A percentile compares a stretch with the other conserved stretches of the same genome.
These are phyloP conservation scores for Penicillium cinerascens DNA, from an alignment of 495 filamentous ascomycete species.

Conservation along the genomic window DNA sequence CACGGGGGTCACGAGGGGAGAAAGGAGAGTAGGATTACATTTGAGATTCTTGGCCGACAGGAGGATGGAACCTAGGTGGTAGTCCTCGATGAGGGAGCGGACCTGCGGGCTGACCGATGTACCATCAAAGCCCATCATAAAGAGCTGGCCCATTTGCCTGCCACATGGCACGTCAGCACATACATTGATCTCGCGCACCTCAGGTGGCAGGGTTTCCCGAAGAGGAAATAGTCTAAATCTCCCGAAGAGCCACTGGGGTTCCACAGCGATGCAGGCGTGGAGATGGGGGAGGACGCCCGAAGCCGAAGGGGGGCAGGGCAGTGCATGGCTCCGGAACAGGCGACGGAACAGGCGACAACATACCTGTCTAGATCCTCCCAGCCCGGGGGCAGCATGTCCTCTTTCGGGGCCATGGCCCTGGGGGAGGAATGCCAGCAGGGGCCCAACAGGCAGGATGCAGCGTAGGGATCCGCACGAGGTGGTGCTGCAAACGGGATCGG, in stretches of 20 bases:
- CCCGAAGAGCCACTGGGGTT: slow-evolving; percentile 14
- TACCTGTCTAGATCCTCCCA: slow-evolving; percentile 51
- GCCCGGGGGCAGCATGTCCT: slow-evolving; percentile 47
- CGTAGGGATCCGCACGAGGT: slow-evolving; percentile 3
- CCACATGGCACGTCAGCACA: slow-evolving; percentile 20
- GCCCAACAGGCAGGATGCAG: slow-evolving; percentile 8
- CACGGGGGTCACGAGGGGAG: slow-evolving; percentile 1
- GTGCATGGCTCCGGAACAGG: slow-evolving; percentile 10
- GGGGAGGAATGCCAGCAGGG: slow-evolving; percentile 37
- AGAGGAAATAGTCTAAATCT: slow-evolving; percentile 18
- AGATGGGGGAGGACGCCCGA: slow-evolving; percentile 1
- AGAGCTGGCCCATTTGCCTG: slow-evolving; percentile 76
- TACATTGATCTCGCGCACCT: slow-evolving; percentile 29
- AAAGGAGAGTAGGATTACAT: slow-evolving; percentile 49
- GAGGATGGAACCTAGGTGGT: slow-evolving; percentile 79
- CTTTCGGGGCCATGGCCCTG: slow-evolving; percentile 50
- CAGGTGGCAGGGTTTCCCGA: slow-evolving; percentile 13
- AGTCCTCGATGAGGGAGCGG: slow-evolving; percentile 75
- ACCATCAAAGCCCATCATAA: slow-evolving; percentile 96
- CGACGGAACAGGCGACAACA: too few relatives aligned
- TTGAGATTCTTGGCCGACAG: slow-evolving; percentile 88
- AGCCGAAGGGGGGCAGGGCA: neutral
- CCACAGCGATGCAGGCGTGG: slow-evolving; percentile 12
- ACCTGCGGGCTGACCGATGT: slow-evolving; percentile 84
- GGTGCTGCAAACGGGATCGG: slow-evolving; percentile 4